Evolutionary conservation across 805 yeast species (phyloP).

Genomic region (Lachancea thermotolerans): DNA sequence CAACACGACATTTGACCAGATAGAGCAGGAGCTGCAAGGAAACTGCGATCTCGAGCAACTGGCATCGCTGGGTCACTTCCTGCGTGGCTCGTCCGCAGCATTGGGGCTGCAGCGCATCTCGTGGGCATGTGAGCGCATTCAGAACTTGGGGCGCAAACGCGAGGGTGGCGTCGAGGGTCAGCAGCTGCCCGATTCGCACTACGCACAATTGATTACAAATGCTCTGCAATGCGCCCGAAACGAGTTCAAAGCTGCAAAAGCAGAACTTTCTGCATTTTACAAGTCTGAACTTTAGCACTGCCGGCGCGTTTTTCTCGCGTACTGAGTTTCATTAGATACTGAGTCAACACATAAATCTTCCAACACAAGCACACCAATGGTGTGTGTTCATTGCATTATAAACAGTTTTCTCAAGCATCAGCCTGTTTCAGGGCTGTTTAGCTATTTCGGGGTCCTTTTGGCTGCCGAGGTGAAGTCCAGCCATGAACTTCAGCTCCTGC

Average conservation of each 20-base stretch:
- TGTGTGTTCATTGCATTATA: not conserved
- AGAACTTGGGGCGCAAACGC: slow-evolving; percentile 62
- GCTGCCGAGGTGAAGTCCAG: slow-evolving; percentile 50
- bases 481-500: slow-evolving; percentile 42
- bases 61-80: slow-evolving; percentile 79
- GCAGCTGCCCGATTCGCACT: slow-evolving; percentile 30
- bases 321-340: not conserved
- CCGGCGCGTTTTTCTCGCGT: not conserved
- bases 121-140: slow-evolving; percentile 86
- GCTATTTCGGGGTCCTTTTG: slow-evolving; percentile 37
- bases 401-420: too few species aligned
- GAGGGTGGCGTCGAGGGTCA: slow-evolving; percentile 30
- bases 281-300: slow-evolving; percentile 26
- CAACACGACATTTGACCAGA: slow-evolving; percentile 63
- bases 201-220: slow-evolving; percentile 38
- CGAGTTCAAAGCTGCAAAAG: slow-evolving; percentile 40
- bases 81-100: slow-evolving; percentile 94
- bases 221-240: slow-evolving; percentile 43
- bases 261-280: slow-evolving; percentile 42
- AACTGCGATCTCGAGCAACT: slow-evolving; percentile 47
- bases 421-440: not conserved
- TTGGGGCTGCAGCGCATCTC: slow-evolving; percentile 79
- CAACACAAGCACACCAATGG: not conserved
- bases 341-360: not conserved
- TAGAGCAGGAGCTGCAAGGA: slow-evolving; percentile 41